Percentiles rank a stretch among this genome's conserved stretches.
These are phyloP conservation scores for Fonsecaea erecta DNA, from an alignment of 2,329 filamentous ascomycete genomes.

Conservation along the genomic window DNA sequence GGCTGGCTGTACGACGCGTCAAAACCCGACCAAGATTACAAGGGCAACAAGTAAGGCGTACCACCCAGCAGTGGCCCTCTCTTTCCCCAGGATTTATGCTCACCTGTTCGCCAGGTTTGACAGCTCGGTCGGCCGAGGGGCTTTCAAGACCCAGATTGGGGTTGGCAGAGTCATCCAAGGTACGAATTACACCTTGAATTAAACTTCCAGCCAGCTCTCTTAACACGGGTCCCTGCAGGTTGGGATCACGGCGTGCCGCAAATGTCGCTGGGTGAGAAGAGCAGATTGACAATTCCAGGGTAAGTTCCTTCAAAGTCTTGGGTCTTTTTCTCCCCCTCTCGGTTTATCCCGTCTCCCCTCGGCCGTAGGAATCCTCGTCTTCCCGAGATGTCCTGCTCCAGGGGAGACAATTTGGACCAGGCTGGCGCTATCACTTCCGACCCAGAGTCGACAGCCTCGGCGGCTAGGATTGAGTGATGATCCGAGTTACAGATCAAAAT, in stretches of 20 bases:
- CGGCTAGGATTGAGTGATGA: neutral
- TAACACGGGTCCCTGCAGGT: constrained; percentile 55
- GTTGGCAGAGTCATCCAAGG: constrained; percentile 84
- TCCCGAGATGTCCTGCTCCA: neutral
- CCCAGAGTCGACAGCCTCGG: neutral
- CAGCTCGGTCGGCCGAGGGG: constrained; percentile 75
- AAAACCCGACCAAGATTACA: constrained; percentile 42
- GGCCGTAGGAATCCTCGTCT: neutral
- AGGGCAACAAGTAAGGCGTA: constrained; percentile 70
- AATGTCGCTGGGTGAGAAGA: constrained; percentile 92
- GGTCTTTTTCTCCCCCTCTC: neutral
- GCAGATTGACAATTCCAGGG: constrained; percentile 79
- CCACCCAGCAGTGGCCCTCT: neutral
- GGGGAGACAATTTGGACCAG: neutral
- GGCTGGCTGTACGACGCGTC: constrained; percentile 76
- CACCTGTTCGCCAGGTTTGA: constrained; percentile 71
- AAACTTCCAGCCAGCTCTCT: constrained; percentile 11
- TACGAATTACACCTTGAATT: constrained; percentile 47
- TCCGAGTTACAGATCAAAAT: neutral
- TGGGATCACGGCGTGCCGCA: constrained; percentile 83
- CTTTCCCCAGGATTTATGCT: neutral
- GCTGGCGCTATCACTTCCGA: neutral
- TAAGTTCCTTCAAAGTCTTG: constrained; percentile 50
- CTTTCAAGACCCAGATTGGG: constrained; percentile 80
- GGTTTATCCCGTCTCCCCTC: neutral